phyloP scores from a whole-genome alignment of 139 green algal genomes.

The Nannochloris sp. region DNA sequence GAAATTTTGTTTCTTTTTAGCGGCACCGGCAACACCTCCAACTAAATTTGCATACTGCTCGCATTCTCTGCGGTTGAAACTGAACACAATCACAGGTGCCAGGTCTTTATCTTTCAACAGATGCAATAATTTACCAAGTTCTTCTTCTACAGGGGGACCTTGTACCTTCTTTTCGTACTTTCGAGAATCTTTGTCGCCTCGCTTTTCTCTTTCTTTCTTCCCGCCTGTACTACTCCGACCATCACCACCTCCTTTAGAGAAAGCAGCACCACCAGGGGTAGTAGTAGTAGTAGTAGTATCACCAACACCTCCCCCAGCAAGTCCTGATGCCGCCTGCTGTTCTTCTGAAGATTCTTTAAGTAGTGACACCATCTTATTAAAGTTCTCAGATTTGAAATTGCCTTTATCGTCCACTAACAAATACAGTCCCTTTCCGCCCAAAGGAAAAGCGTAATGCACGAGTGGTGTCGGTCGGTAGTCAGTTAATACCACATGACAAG shows the following conservation, averaged over 20 bases:
- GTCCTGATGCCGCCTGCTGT: not conserved
- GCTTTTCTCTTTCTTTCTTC: not conserved
- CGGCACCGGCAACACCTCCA: no score
- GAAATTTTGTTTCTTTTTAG: not conserved
- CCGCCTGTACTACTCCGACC: no score
- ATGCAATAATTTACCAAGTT: conserved; percentile 53
- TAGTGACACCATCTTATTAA: conserved; percentile 34
- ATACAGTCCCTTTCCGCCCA: conserved; percentile 68
- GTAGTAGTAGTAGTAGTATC: not conserved
- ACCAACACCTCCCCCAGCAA: not conserved
- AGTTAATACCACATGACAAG: conserved; percentile 94
- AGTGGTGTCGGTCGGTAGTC: conserved; percentile 91
- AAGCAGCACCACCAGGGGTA: no score
- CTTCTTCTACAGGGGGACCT: conserved; percentile 1
- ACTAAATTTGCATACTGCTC: not conserved
- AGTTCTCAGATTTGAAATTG: conserved; percentile 66
- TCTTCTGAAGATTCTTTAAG: not conserved
- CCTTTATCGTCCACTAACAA: conserved; percentile 66
- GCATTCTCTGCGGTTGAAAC: conserved; percentile 65
- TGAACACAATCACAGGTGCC: conserved; percentile 92
- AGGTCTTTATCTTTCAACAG: conserved; percentile 47
- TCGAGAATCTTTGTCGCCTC: not conserved
- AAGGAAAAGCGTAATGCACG: conserved; percentile 85
- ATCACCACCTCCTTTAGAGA: no score
- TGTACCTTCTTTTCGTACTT: not conserved